Conservation (phyloP, 1,139 yeast genomes). For the Petasospora rhodanensis region DNA sequence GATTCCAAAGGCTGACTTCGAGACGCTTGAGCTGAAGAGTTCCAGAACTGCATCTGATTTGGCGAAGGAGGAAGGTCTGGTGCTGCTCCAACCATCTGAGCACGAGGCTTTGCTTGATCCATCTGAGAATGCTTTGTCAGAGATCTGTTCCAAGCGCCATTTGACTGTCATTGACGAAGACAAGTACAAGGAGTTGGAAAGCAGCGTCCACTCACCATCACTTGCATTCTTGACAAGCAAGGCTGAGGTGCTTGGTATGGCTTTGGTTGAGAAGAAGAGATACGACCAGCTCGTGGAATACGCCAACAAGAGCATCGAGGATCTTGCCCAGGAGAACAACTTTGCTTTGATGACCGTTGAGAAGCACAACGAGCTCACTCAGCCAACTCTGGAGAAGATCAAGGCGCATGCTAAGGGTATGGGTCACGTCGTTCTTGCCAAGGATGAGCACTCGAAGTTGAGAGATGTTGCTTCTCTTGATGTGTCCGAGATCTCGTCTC, state of each 20-base stretch:
- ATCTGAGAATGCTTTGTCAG: constrained; percentile 32
- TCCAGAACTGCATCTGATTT: constrained; percentile 14
- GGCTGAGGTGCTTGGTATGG: constrained; percentile 26
- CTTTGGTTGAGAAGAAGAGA: constrained; percentile 26
- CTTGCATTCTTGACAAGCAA: constrained; percentile 15
- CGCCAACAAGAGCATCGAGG: constrained; percentile 29
- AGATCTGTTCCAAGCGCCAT: constrained; percentile 30
- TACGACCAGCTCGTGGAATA: constrained; percentile 27
- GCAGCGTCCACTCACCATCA: constrained; percentile 17
- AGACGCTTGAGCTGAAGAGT: constrained; percentile 19
- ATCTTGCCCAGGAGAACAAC: constrained; percentile 18
- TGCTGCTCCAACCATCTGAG: constrained; percentile 25
- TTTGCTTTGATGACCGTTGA: constrained; percentile 11
- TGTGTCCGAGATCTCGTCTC: constrained; percentile 4
- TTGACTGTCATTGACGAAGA: constrained; percentile 25
- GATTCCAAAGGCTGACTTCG: constrained; percentile 19
- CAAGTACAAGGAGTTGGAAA: constrained; percentile 23
- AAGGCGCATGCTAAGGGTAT: constrained; percentile 7
- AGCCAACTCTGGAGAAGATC: constrained; percentile 18
- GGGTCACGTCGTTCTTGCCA: constrained; percentile 13
- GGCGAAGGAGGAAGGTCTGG: constrained; percentile 12
- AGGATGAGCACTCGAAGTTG: constrained; percentile 2
- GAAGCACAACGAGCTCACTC: constrained; percentile 9
- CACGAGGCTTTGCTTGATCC: constrained; percentile 26
- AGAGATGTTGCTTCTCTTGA: constrained; percentile 2